These are phyloP conservation scores for Scenedesmus sp. DNA, from an alignment of 163 green algal species.

Conservation along the genomic window DNA sequence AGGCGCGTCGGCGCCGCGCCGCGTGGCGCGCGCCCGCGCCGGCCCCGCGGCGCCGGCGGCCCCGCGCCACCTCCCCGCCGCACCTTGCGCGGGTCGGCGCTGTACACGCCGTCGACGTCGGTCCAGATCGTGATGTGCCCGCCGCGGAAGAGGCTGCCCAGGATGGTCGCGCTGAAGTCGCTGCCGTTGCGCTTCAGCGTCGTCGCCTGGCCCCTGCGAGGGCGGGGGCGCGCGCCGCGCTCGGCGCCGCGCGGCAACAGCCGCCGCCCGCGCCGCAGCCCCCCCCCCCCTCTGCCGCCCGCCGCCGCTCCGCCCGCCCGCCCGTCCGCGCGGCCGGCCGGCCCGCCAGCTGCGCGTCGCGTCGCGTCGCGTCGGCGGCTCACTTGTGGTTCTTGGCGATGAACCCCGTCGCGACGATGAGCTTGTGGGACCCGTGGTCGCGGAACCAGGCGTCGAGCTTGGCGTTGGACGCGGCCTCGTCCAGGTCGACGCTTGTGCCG, in stretches of 20 bases:
- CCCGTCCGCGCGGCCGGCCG: no score
- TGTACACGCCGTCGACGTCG: slow-evolving; percentile 97
- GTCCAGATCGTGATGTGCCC: slow-evolving; percentile 98
- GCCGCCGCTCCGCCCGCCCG: no score
- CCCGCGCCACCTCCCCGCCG: not conserved
- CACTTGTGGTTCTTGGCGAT: slow-evolving; percentile 84
- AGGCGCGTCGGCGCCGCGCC: not conserved
- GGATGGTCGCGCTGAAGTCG: slow-evolving; percentile 96
- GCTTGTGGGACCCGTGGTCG: slow-evolving; percentile 43
- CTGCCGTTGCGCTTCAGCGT: slow-evolving; percentile 94
- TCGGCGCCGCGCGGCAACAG: no score
- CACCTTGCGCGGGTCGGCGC: slow-evolving; percentile 93
- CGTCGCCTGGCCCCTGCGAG: slow-evolving; percentile 77
- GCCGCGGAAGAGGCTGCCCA: slow-evolving; percentile 85
- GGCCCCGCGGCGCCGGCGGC: not conserved
- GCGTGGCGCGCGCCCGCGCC: not conserved
- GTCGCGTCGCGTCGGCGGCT: no score
- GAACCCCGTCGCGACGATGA: slow-evolving; percentile 92
- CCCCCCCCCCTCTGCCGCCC: no score
- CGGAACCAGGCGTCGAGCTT: slow-evolving; percentile 75
- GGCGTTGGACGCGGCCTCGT: slow-evolving; percentile 78
- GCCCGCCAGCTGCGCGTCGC: no score
- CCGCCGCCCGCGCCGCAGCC: not conserved
- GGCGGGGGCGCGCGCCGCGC: no score
- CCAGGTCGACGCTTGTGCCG: slow-evolving; percentile 85